Conservation (phyloP, 202 grass and related monocot species). For the Schoenoplectus triqueter region DNA sequence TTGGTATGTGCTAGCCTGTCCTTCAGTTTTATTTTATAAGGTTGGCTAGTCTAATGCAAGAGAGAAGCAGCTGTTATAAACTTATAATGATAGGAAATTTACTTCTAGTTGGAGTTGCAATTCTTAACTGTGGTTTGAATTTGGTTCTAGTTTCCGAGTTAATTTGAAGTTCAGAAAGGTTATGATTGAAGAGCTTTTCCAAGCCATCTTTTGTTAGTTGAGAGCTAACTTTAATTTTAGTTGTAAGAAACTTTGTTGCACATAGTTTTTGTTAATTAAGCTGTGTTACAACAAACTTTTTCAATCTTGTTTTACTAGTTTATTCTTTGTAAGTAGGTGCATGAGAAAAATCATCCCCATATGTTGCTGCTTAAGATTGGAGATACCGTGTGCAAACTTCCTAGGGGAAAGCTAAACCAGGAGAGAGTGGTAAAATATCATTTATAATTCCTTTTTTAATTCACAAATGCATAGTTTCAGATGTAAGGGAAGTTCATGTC, state of each 20-base stretch:
- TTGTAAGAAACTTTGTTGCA: background rate
- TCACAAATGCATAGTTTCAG: background rate
- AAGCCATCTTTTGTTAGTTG: background rate
- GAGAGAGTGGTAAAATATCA: conserved; percentile 73
- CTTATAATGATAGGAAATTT: too few species aligned
- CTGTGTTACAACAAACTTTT: background rate
- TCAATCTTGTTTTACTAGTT: background rate
- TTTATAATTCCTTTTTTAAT: background rate
- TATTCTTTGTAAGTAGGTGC: conserved; percentile 52
- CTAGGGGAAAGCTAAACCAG: conserved; percentile 94
- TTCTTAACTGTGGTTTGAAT: background rate
- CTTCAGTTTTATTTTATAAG: background rate
- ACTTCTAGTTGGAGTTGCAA: background rate
- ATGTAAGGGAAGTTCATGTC: conserved; percentile 10
- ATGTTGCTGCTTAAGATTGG: conserved; percentile 89
- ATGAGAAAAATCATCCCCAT: conserved; percentile 97
- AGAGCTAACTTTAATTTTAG: background rate
- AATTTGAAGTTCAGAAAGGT: background rate
- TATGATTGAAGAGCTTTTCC: background rate
- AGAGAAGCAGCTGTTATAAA: too few species aligned
- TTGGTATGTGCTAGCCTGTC: conserved; percentile 49
- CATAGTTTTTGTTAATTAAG: background rate
- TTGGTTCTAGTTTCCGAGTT: background rate
- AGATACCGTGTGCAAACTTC: conserved; percentile 90
- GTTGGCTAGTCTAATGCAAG: background rate